Evolutionary conservation across 2,329 filamentous ascomycete genomes (phyloP).

Genomic region (Fusarium sp.): DNA sequence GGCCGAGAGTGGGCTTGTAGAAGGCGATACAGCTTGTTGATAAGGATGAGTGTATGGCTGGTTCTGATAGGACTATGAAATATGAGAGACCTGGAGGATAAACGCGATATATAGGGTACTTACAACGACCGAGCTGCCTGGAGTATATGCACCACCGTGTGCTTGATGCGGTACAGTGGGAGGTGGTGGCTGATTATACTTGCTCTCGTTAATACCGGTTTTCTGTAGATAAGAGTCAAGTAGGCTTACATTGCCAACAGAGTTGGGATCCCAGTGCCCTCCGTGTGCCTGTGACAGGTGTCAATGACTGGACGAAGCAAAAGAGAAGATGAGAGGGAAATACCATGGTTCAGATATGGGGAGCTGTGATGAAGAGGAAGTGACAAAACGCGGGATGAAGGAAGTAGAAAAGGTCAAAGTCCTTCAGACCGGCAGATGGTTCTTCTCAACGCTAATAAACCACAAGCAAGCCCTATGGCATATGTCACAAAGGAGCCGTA

Average conservation of each 20-base stretch:
- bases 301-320: not conserved
- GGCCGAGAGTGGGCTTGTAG: slow-evolving; percentile 36
- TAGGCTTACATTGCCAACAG: slow-evolving; percentile 25
- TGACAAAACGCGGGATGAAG: not conserved
- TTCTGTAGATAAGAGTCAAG: not conserved
- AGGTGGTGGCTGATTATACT: slow-evolving; percentile 32
- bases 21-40: slow-evolving; percentile 35
- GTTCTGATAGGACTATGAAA: slow-evolving; percentile 38
- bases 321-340: not conserved
- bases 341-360: slow-evolving; percentile 41
- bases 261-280: slow-evolving; percentile 41
- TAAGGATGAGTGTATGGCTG: slow-evolving; percentile 38
- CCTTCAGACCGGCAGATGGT: not conserved
- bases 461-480: not conserved
- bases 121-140: slow-evolving; percentile 41
- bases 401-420: slow-evolving; percentile 1
- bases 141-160: slow-evolving; percentile 44
- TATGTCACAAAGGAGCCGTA: slow-evolving; percentile 6
- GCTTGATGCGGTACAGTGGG: slow-evolving; percentile 31
- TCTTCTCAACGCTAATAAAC: slow-evolving; percentile 34
- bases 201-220: slow-evolving; percentile 7
- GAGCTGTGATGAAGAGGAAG: not conserved
- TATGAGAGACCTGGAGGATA: slow-evolving; percentile 1
- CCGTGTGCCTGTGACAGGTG: slow-evolving; percentile 35
- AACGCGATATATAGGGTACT: not conserved